Conservation (phyloP, 1,284 basidiomycete genomes). For the Sphagnurus paluster region DNA sequence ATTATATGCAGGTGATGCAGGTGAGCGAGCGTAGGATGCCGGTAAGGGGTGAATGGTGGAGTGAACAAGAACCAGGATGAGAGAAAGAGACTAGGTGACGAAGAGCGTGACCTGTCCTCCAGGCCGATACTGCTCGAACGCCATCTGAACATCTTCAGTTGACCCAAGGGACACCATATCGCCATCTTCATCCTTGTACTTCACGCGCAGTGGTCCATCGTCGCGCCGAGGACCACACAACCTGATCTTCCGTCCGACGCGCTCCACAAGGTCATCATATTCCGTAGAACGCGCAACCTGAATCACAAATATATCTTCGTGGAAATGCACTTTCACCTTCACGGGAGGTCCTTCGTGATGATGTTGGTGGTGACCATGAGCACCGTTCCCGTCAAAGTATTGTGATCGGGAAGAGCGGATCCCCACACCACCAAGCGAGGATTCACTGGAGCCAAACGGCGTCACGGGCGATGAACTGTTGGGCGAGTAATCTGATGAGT, state of each 20-base stretch:
- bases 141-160: constrained; percentile 89
- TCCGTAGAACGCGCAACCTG: constrained; percentile 79
- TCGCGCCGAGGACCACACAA: constrained; percentile 79
- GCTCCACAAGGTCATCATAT: constrained; percentile 83
- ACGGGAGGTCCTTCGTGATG: constrained; percentile 53
- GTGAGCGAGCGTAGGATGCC: constrained; percentile 11
- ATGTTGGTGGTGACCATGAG: too few relatives aligned
- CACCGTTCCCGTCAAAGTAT: constrained; percentile 41
- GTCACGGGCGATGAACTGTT: constrained; percentile 81
- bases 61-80: constrained; percentile 2
- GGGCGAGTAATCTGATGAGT: constrained; percentile 78
- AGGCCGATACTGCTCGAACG: constrained; percentile 76
- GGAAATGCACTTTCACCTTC: constrained; percentile 87
- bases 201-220: constrained; percentile 77
- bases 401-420: constrained; percentile 56
- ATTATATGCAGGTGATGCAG: constrained; percentile 21
- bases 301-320: constrained; percentile 91
- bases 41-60: constrained; percentile 11
- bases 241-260: constrained; percentile 90
- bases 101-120: constrained; percentile 76
- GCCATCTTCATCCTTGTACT: constrained; percentile 91
- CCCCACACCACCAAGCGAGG: constrained; percentile 58
- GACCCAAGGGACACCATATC: constrained; percentile 84
- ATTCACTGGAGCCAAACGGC: constrained; percentile 83
- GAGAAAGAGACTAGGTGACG: constrained; percentile 51